Base-by-base conservation (phyloP, 768 basidiomycete genomes). In the Russula vinacea region DNA sequence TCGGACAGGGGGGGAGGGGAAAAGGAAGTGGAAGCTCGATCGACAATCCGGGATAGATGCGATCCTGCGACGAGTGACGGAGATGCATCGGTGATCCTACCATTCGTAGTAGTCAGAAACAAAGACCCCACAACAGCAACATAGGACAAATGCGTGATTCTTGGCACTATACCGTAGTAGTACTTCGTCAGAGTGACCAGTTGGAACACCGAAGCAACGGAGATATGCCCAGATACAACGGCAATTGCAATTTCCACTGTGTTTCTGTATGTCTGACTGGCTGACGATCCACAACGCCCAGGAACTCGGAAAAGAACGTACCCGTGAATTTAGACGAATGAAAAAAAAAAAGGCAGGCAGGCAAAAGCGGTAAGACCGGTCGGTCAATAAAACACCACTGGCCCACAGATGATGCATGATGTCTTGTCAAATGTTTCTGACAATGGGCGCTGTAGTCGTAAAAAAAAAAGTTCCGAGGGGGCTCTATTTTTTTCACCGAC, bases 81-180 rank as follows among this genome's bases (percentile, higher is more conserved):
- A 59, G 62, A 45, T 64, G 57, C 32, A 64, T 54, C 62, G 62
- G 62, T 64, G 62, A 64, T 64, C 62, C 60, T 51, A 50, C 35
- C 29, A 13, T 19, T 35, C 17, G 22, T 33, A 24, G 29, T 35
- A 29, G 29, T 1, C 1, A 45, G 14, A 45, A 57, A 29, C n/a
- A 42, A 44, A 13, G 19, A 22, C 5, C 5, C 5, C 17, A 24
- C 35, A 44, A 35, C 16, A 11, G 33, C 9, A 59, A 29, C 39
- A 29, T 5, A 40, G 7, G 39, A 40, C 13, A 3, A n/a, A 51
- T 16, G 6, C 10, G 35, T 35, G 17, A 45, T 29, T 57, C 17
- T 26, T 42, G 37, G 9, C 26, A 39, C 26, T 35, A 13, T 52
- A 17, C 7, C 8, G 32, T n/a, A 16, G 16, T 32, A 26, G 13